Evolutionary conservation across 2,329 filamentous ascomycete species (phyloP), one percentile per base, ranked within the genome.

Genomic region (Xylaria sp.): DNA sequence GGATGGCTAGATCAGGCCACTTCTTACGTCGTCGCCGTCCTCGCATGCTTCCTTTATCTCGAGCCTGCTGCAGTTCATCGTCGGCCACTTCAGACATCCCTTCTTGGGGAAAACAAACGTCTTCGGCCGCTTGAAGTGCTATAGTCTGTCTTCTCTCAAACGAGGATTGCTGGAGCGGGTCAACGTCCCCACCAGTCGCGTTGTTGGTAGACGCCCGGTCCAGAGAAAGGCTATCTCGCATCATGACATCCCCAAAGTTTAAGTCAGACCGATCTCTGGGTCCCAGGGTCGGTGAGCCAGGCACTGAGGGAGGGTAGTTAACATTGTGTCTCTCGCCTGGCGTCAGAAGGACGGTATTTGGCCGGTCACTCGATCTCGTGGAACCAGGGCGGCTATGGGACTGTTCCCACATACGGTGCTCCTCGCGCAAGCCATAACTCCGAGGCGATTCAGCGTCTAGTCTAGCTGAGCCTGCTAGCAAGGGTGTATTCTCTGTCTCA

Each of bases 51-150:
- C 72, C 73, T 60, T 69, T 76, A 49, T 83, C 83, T 4, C 86
- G 85, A 4, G 83, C 80, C 52, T 83, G 84, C 46, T 83, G 82
- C 8, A 85, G 80, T 58, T 96, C 93, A 56, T 97, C 94, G 39
- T 95, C 92, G 33, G 87, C 94, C 57, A 96, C 84, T 75, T 97
- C 94, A 0, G 93, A 96, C 80, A 94, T 86, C 5, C 86, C 90
- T 64, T 92, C 91, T 6, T 90, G 89, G 0, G 94, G 95, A 76
- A 97, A 98, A 82, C 96, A 98, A 0, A 98, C 94, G 81, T 98
- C 96, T 72, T 92, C 92, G 75, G 96, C 90, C 0, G 90, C 92
- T 12, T 90, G 86, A 13, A 91, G 79, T 13, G 86, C 85, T 72
- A 90, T 86, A 5, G 88, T 90, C 66, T 86, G 85, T 46, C 91